A percentile compares a stretch with the other conserved stretches of the same genome.
Conservation (phyloP, 2,329 filamentous ascomycete species). For the Dothistroma pini region DNA sequence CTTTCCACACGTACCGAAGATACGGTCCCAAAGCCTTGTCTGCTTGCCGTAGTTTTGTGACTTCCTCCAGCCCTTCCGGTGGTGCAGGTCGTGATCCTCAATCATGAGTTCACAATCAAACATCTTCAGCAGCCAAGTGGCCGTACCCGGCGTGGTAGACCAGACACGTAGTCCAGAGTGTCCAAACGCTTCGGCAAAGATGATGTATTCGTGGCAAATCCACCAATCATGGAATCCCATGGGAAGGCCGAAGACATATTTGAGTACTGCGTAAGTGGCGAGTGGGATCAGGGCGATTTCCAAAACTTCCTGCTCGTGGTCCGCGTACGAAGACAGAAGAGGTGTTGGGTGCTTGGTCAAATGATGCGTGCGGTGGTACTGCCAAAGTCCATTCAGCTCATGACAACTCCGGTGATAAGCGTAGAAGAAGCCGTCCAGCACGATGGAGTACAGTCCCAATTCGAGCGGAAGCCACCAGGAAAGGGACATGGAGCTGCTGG, state of each 20-base stretch:
- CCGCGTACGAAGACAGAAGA: conserved; percentile 43
- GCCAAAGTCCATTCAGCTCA: conserved; percentile 40
- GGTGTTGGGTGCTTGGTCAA: conserved; percentile 46
- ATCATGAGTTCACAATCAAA: conserved; percentile 40
- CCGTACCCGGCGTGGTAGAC: conserved; percentile 34
- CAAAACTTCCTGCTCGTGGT: conserved; percentile 43
- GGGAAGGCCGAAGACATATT: conserved; percentile 37
- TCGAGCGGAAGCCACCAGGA: conserved; percentile 39
- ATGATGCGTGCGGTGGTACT: conserved; percentile 46
- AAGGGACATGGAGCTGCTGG: conserved; percentile 23
- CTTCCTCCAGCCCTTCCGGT: conserved; percentile 39
- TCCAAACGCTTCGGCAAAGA: conserved; percentile 41
- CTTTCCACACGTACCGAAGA: conserved; percentile 8
- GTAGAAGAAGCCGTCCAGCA: conserved; percentile 48
- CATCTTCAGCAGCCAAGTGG: conserved; percentile 36
- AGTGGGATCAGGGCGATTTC: conserved; percentile 44
- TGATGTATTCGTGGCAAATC: conserved; percentile 45
- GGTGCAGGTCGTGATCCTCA: conserved; percentile 44
- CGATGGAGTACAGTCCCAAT: conserved; percentile 41
- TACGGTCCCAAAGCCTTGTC: conserved; percentile 23
- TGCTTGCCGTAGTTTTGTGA: conserved; percentile 42
- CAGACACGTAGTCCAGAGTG: conserved; percentile 42
- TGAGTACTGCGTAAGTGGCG: conserved; percentile 39
- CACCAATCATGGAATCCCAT: conserved; percentile 50
- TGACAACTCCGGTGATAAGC: conserved; percentile 45